A percentile compares a stretch with the other conserved stretches of the same genome.
Evolutionary conservation across 495 filamentous ascomycete genomes (phyloP).

Genomic region (Aspergillus carlsbadensis): DNA sequence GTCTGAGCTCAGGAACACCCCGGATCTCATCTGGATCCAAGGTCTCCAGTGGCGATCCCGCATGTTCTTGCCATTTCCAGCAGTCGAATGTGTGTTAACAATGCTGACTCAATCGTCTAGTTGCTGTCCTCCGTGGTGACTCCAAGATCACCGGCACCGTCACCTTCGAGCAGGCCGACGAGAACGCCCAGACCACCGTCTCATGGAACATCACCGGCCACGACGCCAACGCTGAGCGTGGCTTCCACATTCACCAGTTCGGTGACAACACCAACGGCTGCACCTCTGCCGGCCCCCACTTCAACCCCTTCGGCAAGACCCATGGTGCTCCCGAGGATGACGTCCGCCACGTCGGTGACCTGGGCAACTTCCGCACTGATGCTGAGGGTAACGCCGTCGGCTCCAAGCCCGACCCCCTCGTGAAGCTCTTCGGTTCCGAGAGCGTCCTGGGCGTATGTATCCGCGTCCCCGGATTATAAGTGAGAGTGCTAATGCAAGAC

Average conservation of each 20-base stretch:
- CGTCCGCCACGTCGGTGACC: conserved; percentile 90
- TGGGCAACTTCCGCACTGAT: conserved; percentile 96
- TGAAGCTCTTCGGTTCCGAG: conserved; percentile 94
- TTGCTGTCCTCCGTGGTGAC: conserved; percentile 96
- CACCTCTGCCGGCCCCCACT: conserved; percentile 95
- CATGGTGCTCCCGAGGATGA: conserved; percentile 85
- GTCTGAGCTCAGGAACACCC: conserved; percentile 10
- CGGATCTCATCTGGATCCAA: not conserved
- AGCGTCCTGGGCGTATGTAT: conserved; percentile 88
- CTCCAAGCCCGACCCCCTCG: conserved; percentile 66
- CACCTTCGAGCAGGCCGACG: conserved; percentile 87
- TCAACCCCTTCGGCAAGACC: conserved; percentile 90
- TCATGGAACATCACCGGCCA: conserved; percentile 89
- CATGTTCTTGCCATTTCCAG: not conserved
- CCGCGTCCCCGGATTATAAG: not conserved
- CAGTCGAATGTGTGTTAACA: not conserved
- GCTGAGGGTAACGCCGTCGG: conserved; percentile 83
- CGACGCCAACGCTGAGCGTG: conserved; percentile 93
- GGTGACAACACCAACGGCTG: conserved; percentile 99
- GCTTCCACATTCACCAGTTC: conserved; percentile 97
- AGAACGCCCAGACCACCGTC: conserved; percentile 78
- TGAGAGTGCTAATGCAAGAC: conserved; percentile 11
- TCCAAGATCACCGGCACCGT: conserved; percentile 89
- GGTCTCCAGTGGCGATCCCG: not conserved
- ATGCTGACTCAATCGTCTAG: conserved; percentile 42